phyloP scores from a whole-genome alignment of 768 basidiomycete species.

The Crassisporium funariophilum region DNA sequence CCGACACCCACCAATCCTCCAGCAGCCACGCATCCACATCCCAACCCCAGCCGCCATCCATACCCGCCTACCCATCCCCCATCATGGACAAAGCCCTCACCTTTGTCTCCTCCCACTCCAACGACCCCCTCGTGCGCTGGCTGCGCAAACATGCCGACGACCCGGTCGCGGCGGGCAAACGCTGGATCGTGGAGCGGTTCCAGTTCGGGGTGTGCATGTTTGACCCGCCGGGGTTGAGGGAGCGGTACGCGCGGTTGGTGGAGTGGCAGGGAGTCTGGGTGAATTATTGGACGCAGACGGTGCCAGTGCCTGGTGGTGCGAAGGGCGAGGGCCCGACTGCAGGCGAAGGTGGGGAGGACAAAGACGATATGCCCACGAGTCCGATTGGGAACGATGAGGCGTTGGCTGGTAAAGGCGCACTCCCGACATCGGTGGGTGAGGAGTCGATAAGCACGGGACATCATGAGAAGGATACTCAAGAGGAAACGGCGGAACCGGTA shows the following conservation, averaged over 20 bases:
- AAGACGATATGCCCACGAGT: no score
- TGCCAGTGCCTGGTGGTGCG: slow-evolving; percentile 20
- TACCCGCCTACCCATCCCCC: slow-evolving; percentile 23
- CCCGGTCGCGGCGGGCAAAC: slow-evolving; percentile 48
- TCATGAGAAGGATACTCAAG: slow-evolving; percentile 12
- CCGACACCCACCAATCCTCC: slow-evolving; percentile 4
- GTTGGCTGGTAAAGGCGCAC: no score
- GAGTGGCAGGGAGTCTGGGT: slow-evolving; percentile 57
- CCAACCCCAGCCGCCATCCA: slow-evolving; percentile 14
- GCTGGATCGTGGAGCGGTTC: slow-evolving; percentile 55
- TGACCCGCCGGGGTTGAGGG: slow-evolving; percentile 49
- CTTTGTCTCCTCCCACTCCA: slow-evolving; percentile 41
- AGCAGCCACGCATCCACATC: slow-evolving; percentile 4
- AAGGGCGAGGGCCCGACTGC: slow-evolving; percentile 5
- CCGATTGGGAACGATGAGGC: no score
- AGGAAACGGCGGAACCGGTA: background rate
- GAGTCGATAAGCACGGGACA: no score
- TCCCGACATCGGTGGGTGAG: no score
- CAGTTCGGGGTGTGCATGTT: slow-evolving; percentile 64
- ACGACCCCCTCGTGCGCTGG: slow-evolving; percentile 51
- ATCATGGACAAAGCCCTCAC: slow-evolving; percentile 39
- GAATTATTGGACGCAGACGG: slow-evolving; percentile 62
- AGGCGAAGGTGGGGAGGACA: no score
- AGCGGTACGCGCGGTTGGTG: slow-evolving; percentile 50
- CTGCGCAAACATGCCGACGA: slow-evolving; percentile 54